phyloP scores from a whole-genome alignment of 1,284 basidiomycete genomes.

The Afroboletus lepidellus region DNA sequence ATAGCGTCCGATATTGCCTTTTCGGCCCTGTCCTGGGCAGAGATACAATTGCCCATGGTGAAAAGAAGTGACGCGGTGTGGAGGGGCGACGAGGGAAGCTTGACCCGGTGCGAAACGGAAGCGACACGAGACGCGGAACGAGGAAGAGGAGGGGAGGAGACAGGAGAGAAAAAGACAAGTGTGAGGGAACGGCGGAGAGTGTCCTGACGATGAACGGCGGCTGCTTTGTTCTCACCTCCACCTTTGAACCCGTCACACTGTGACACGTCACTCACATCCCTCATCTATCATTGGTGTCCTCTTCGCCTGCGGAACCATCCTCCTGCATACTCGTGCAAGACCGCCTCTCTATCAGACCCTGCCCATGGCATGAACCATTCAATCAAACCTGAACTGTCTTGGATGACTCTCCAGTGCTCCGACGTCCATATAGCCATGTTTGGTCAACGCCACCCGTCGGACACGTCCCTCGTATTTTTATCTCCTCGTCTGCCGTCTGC shows the following conservation, averaged over 20 bases:
- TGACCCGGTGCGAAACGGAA: neutral
- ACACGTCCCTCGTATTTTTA: neutral
- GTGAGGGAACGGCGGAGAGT: conserved; percentile 19
- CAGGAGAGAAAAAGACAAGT: neutral
- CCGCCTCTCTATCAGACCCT: neutral
- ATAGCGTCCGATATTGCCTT: conserved; percentile 71
- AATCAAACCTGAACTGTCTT: neutral
- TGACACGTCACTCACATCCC: conserved; percentile 16
- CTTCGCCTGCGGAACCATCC: neutral
- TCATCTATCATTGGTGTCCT: neutral
- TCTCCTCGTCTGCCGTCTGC: neutral
- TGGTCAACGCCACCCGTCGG: conserved; percentile 6
- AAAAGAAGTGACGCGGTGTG: neutral
- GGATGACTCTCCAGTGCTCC: neutral
- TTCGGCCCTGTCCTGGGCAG: conserved; percentile 55
- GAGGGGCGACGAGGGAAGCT: neutral
- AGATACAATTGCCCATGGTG: conserved; percentile 66
- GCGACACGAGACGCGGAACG: neutral
- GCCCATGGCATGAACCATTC: neutral
- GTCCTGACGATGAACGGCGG: conserved; percentile 21
- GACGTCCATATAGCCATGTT: conserved; percentile 7
- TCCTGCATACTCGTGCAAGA: neutral
- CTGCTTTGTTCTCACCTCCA: conserved; percentile 28
- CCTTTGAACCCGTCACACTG: conserved; percentile 19
- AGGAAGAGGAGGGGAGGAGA: neutral